These are phyloP conservation scores for Xanthoceras sorbifolium DNA, from an alignment of 345 rosid species.

Conservation along the genomic window DNA sequence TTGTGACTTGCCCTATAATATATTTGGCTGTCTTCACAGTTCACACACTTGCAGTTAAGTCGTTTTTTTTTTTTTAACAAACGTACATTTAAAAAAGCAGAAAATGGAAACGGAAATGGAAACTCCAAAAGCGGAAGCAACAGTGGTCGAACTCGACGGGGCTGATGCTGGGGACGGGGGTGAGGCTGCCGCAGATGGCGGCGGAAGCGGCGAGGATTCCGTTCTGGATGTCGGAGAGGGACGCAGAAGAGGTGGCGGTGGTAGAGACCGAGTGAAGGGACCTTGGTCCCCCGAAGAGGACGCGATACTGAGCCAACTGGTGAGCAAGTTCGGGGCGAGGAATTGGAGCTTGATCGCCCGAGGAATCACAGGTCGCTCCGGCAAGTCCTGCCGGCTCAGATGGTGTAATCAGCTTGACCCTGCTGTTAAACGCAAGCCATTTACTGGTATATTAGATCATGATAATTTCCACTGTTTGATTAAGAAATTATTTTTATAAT, in stretches of 20 bases:
- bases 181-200: background rate
- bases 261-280: conserved; percentile 49
- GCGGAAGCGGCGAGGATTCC: conserved; percentile 31
- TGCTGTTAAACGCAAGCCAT: conserved; percentile 73
- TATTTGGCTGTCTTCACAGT: background rate
- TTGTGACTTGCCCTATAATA: conserved; percentile 30
- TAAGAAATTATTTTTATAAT: background rate
- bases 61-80: background rate
- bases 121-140: conserved; percentile 19
- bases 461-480: background rate
- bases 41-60: conserved; percentile 26
- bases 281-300: conserved; percentile 74
- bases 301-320: conserved; percentile 44
- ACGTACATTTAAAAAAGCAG: background rate
- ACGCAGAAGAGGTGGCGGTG: conserved; percentile 28
- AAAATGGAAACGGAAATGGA: conserved; percentile 31
- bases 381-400: conserved; percentile 88
- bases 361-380: conserved; percentile 74
- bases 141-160: conserved; percentile 21
- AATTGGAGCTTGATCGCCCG: conserved; percentile 80
- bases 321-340: conserved; percentile 53
- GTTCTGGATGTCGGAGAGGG: conserved; percentile 27
- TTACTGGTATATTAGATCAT: conserved; percentile 49
- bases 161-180: conserved; percentile 10
- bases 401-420: conserved; percentile 98